Evolutionary conservation across 345 rosid species (phyloP).

Genomic region (Crucihimalaya himalaica): DNA sequence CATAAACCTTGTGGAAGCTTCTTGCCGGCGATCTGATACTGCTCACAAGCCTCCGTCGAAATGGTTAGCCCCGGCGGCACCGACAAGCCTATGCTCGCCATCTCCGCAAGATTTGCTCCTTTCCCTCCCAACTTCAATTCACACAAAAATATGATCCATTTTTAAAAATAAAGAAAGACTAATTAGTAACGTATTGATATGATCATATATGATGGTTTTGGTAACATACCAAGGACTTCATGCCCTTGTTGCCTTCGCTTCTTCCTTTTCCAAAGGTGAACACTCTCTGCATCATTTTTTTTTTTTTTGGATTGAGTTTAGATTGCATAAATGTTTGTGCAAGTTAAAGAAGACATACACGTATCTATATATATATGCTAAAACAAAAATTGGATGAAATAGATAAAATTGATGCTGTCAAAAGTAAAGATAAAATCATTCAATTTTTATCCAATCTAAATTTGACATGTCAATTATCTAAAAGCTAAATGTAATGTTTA

Average conservation of each 20-base stretch:
- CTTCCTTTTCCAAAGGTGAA: constrained; percentile 84
- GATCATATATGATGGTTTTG: not conserved
- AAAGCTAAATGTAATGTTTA: constrained; percentile 16
- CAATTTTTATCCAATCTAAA: constrained; percentile 5
- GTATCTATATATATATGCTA: constrained; percentile 14
- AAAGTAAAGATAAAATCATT: not conserved
- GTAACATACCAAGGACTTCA: constrained; percentile 85
- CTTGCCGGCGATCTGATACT: constrained; percentile 68
- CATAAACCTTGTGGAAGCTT: constrained; percentile 68
- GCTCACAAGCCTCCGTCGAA: constrained; percentile 91
- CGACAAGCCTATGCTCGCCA: constrained; percentile 92
- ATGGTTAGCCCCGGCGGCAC: constrained; percentile 96
- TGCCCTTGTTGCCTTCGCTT: constrained; percentile 95
- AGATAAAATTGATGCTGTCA: not conserved
- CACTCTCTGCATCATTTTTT: constrained; percentile 62
- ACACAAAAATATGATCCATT: not conserved
- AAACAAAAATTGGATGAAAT: not conserved
- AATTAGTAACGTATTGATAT: not conserved
- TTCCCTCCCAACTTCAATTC: constrained; percentile 83
- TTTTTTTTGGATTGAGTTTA: not conserved
- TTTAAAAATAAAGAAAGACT: not conserved
- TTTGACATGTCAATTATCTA: constrained; percentile 13
- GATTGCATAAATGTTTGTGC: constrained; percentile 31
- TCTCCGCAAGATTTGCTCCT: constrained; percentile 96
- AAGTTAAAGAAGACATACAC: not conserved